Evolutionary conservation across 306 rosid genomes (phyloP).

Genomic region (Cucurbita pepo): DNA sequence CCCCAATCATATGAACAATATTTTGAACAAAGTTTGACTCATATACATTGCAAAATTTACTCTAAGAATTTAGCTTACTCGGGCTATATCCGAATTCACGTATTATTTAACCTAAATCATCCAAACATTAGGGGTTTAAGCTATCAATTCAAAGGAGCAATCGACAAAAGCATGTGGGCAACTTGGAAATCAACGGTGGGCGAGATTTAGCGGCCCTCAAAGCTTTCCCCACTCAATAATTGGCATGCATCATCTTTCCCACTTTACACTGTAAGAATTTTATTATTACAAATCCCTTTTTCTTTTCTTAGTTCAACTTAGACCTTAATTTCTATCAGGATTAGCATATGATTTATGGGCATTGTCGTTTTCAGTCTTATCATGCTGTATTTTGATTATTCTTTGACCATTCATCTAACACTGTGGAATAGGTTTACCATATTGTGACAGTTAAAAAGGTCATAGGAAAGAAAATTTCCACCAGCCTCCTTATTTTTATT

Average conservation of each 20-base stretch:
- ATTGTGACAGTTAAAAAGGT: too few species aligned
- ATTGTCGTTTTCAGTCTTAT: neutral
- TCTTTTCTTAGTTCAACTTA: neutral
- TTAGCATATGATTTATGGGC: neutral
- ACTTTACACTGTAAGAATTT: too few species aligned
- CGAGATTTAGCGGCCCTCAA: neutral
- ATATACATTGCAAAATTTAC: too few species aligned
- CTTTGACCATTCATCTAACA: conserved; percentile 31
- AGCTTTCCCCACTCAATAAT: neutral
- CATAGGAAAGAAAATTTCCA: too few species aligned
- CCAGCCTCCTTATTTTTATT: too few species aligned
- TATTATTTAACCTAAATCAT: neutral
- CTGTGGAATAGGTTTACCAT: too few species aligned
- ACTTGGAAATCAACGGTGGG: neutral
- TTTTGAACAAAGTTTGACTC: too few species aligned
- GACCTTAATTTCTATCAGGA: neutral
- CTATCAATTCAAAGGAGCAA: neutral
- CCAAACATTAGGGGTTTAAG: neutral
- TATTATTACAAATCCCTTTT: too few species aligned
- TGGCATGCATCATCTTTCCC: neutral
- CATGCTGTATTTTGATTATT: neutral
- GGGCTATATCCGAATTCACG: too few species aligned
- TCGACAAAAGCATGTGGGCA: neutral
- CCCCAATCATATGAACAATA: too few species aligned
- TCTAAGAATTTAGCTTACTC: too few species aligned